A percentile compares a stretch with the other conserved stretches of the same genome.
Conservation (phyloP, 2,329 filamentous ascomycete species). For the Colletotrichum tofieldiae region DNA sequence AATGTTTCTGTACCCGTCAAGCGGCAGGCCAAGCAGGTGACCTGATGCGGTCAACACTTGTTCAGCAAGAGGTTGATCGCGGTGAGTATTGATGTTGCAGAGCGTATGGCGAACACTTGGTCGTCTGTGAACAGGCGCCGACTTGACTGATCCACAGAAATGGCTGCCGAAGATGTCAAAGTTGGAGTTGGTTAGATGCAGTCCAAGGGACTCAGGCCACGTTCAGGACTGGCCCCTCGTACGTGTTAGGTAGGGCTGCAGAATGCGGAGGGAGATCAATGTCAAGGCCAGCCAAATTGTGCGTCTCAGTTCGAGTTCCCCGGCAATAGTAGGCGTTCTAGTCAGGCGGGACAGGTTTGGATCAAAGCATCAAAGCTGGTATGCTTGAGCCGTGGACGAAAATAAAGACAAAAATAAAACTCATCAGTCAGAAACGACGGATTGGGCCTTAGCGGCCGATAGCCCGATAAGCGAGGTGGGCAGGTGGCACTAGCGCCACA, state of each 20-base stretch:
- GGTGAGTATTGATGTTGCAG: background rate
- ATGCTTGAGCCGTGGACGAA: slow-evolving; percentile 4
- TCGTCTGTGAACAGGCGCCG: background rate
- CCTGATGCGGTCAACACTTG: background rate
- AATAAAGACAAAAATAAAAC: slow-evolving; percentile 31
- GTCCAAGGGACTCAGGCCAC: background rate
- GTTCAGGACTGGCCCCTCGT: too few species aligned
- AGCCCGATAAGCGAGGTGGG: slow-evolving; percentile 38
- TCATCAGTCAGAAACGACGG: slow-evolving; percentile 7
- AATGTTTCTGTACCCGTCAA: background rate
- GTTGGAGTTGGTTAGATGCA: background rate
- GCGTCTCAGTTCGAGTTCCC: background rate
- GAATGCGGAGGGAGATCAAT: background rate
- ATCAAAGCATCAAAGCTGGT: background rate
- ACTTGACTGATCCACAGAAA: background rate
- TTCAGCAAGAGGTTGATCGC: background rate
- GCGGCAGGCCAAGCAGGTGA: background rate
- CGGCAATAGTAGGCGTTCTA: background rate
- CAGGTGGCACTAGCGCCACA: slow-evolving; percentile 28
- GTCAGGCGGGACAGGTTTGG: background rate
- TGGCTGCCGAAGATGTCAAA: background rate
- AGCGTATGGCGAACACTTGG: background rate
- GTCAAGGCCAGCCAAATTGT: background rate
- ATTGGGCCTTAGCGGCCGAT: slow-evolving; percentile 33
- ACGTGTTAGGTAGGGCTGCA: background rate